Evolutionary conservation across 179 eudicot species (phyloP), one percentile per base, ranked within the genome.

Genomic region (Gypsophila paniculata): DNA sequence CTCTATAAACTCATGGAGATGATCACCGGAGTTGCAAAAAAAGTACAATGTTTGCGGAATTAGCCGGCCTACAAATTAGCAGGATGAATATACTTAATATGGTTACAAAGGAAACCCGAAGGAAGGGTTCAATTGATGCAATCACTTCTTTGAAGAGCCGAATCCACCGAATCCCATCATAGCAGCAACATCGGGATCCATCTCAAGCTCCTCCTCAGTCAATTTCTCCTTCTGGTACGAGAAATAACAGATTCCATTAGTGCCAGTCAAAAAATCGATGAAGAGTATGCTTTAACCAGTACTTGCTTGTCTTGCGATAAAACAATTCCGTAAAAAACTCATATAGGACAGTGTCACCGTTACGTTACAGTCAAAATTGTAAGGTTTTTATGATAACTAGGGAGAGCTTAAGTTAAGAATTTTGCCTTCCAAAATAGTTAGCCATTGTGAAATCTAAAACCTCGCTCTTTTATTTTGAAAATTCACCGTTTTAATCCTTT

Each of bases 101-200:
- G 6, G 66, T 7, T 67, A 51, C 75, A 72, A 52, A 12, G 13
- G 34, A 14, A 72, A 61, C 63, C 21, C 44, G 61, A 36, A 32
- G 54, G 60, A 9, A 42, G n/a, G 48, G 55, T 9, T 34, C 44
- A 32, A 46, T 44, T 29, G 34, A 52, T 25, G 65, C 38, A 48
- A 38, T 87, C 86, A 93, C 65, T 93, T 93, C 67, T 89, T 93
- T 7, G 96, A 90, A 25, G 95, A 82, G 38, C 91, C 78, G 48
- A 93, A 93, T 67, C 98, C 98, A 66, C 98, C 96, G 74, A 93
- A 93, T 42, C 98, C 98, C 98, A 93, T 93, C 91, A 93, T 82
- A 70, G 95, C 89, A 61, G 98, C 98, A 74, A 93, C 90, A 76
- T 93, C 98, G 21, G 89, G 89, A 75, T 93, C 98, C 8, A 89